Evolutionary conservation across 2,329 filamentous ascomycete species (phyloP), one percentile per base, ranked within the genome.

Genomic region (Fusarium paranaense): DNA sequence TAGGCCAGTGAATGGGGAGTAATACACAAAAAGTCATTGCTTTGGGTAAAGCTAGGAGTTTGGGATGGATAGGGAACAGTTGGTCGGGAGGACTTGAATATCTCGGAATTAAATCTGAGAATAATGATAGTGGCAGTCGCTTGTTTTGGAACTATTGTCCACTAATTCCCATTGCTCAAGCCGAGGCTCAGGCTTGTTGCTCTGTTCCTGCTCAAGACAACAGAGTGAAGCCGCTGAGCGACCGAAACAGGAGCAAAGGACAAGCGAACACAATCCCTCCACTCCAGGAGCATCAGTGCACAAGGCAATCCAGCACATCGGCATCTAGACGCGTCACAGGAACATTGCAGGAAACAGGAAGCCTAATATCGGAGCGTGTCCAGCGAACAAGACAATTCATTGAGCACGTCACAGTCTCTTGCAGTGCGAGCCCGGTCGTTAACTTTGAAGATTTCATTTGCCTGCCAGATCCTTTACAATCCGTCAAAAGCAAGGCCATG

Each of bases 381-480:
- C 74, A 71, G 67, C 67, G 45, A 73, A 54, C 66, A 67, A 64
- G 71, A 69, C 73, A 64, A 66, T 78, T 74, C 72, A 78, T 78
- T 74, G 66, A 66, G 66, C 71, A 74, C 75, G 73, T 71, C 74
- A 76, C 75, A 74, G 64, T 68, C 61, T 62, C 62, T 69, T 68
- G 68, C 70, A 76, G 61, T 62, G 64, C 62, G 69, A 70, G 66
- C 71, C 67, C 66, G 70, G 64, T 79, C 76, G 75, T 83, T 75
- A 83, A 82, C 81, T 82, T 82, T 82, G 81, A 83, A 85, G 80
- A 82, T 85, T 87, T 87, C 84, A 86, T 87, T 87, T 84, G 86
- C 86, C 83, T 83, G 81, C 79, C 84, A 85, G 83, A 85, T 84
- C 83, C 83, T 84, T 85, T 85, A 85, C 83, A 86, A 83, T 82